phyloP scores from a whole-genome alignment of 352 stramenopile species.

The Phytopythium litorale region DNA sequence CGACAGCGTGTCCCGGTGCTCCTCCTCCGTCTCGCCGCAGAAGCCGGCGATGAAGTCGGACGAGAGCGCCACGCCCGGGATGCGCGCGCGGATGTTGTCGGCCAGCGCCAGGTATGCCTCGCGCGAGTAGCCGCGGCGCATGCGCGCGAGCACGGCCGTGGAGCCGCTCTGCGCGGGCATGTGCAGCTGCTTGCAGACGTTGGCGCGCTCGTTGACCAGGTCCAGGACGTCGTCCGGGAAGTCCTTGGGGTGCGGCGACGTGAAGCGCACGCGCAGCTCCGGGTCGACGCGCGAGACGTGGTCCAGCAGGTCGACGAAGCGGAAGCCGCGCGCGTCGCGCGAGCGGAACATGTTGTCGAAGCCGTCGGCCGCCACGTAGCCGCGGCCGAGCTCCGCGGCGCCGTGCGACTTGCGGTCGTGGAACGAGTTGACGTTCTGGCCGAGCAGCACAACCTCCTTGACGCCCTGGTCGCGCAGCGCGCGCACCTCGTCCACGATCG shows the following conservation, averaged over 20 bases:
- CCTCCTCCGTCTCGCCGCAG: constrained; percentile 97
- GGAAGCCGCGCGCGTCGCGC: constrained; percentile 86
- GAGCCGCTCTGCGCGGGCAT: constrained; percentile 98
- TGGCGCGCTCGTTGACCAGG: constrained; percentile 87
- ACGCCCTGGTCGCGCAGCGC: constrained; percentile 88
- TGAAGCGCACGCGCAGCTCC: constrained; percentile 98
- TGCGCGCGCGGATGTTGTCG: constrained; percentile 84
- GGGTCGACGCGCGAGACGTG: constrained; percentile 90
- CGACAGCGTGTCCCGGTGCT: constrained; percentile 94
- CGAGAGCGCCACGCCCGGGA: constrained; percentile 85
- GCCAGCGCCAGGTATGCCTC: constrained; percentile 97
- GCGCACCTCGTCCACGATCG: constrained; percentile 95
- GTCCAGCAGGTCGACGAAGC: constrained; percentile 97
- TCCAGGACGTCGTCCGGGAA: constrained; percentile 94
- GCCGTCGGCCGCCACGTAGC: constrained; percentile 85
- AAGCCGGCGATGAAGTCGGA: constrained; percentile 99
- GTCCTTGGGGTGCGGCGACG: constrained; percentile 98
- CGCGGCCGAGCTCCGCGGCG: constrained; percentile 55
- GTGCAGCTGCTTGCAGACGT: constrained; percentile 98
- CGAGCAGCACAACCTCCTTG: constrained; percentile 98
- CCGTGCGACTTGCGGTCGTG: constrained; percentile 91
- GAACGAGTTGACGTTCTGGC: constrained; percentile 99
- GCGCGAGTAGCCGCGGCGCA: constrained; percentile 96
- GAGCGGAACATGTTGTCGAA: constrained; percentile 95
- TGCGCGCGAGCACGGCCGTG: constrained; percentile 80